Conservation (phyloP, 257 asterid species). For the Rhazya stricta region DNA sequence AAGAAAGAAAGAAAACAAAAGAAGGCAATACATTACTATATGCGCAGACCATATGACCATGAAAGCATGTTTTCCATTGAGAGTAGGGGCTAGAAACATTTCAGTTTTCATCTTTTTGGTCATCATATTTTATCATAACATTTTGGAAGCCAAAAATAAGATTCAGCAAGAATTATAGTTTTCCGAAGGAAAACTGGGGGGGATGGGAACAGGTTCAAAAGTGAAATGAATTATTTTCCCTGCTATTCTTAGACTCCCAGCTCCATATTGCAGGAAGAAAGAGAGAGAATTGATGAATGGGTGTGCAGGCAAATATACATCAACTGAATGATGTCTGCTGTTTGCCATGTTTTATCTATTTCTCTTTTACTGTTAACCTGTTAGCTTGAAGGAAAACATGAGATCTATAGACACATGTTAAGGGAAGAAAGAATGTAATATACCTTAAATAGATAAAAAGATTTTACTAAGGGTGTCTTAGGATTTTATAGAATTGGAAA, state of each 20-base stretch:
- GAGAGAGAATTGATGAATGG: not conserved
- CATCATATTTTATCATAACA: too few relatives aligned
- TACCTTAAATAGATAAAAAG: not conserved
- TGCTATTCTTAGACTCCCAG: not conserved
- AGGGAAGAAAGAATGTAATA: not conserved
- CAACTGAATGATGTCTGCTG: not conserved
- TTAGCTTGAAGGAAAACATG: not conserved
- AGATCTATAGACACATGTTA: not conserved
- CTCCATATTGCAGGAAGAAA: not conserved
- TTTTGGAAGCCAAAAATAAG: too few relatives aligned
- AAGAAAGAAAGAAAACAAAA: too few relatives aligned
- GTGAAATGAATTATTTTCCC: not conserved
- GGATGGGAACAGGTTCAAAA: not conserved
- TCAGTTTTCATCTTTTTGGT: too few relatives aligned
- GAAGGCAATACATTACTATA: too few relatives aligned
- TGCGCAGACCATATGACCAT: too few relatives aligned
- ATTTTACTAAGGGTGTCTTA: not conserved
- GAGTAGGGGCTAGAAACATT: too few relatives aligned
- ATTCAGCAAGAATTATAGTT: too few relatives aligned
- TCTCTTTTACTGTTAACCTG: not conserved
- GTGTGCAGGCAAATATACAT: not conserved
- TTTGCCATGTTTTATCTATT: not conserved
- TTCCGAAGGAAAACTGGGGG: too few relatives aligned
- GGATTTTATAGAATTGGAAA: not conserved
- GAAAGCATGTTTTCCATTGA: too few relatives aligned